Conservation (phyloP, 352 stramenopile genomes). For the Globisporangium takayamanum region DNA sequence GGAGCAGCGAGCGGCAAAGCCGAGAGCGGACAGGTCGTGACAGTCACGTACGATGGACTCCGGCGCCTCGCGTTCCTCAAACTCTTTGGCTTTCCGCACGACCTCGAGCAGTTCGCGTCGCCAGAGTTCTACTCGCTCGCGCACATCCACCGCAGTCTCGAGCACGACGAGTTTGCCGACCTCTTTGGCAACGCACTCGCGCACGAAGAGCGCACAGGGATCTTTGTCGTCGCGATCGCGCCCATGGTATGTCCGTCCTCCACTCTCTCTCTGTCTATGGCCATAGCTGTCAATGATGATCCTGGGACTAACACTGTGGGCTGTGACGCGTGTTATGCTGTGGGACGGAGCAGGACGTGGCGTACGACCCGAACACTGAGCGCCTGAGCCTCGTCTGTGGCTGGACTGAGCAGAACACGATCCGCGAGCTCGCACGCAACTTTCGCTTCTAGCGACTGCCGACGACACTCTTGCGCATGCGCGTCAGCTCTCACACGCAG, state of each 20-base stretch:
- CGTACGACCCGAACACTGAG: constrained; percentile 59
- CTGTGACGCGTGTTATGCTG: constrained; percentile 3
- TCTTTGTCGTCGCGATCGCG: constrained; percentile 48
- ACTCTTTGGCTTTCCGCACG: constrained; percentile 39
- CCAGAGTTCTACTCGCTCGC: constrained; percentile 39
- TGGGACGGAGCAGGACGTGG: constrained; percentile 27
- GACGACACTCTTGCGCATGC: neutral
- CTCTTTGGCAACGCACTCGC: constrained; percentile 60
- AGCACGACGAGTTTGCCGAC: constrained; percentile 45
- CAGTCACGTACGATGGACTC: constrained; percentile 47
- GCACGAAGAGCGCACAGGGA: constrained; percentile 64
- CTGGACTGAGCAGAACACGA: constrained; percentile 54
- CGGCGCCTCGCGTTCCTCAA: constrained; percentile 63
- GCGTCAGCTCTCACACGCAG: too few species aligned
- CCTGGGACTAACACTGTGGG: constrained; percentile 1
- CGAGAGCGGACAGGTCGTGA: constrained; percentile 17
- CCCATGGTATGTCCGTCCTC: constrained; percentile 47
- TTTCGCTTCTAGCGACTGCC: constrained; percentile 41
- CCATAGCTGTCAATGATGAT: neutral
- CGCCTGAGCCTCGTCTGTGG: constrained; percentile 41
- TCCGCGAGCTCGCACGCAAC: constrained; percentile 63
- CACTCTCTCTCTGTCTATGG: neutral
- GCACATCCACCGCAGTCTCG: constrained; percentile 30
- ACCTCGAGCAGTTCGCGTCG: constrained; percentile 50
- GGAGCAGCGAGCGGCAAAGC: constrained; percentile 5